Conservation (phyloP, 805 yeast genomes). For the Myxozyma nipponensis region DNA sequence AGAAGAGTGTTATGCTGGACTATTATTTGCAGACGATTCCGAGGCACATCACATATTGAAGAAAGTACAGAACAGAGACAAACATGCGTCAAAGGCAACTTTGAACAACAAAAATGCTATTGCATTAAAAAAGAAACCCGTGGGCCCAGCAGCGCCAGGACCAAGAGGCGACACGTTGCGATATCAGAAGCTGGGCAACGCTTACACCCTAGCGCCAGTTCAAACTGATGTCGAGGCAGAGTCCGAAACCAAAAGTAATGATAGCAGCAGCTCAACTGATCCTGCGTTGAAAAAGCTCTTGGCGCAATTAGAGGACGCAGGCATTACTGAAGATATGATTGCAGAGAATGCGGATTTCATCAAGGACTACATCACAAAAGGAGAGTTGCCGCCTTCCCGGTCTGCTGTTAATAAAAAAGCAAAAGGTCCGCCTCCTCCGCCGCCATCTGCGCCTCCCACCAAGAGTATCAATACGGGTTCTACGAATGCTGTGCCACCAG, state of each 20-base stretch:
- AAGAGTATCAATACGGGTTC: constrained; percentile 7
- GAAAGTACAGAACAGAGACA: constrained; percentile 67
- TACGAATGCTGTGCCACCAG: constrained; percentile 32
- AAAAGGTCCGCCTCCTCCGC: constrained; percentile 28
- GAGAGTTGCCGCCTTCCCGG: constrained; percentile 63
- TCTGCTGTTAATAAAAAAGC: constrained; percentile 37
- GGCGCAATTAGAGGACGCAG: constrained; percentile 66
- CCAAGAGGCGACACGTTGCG: constrained; percentile 50
- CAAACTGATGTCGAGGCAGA: constrained; percentile 8
- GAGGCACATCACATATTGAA: constrained; percentile 87
- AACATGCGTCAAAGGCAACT: constrained; percentile 84
- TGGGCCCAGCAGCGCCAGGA: constrained; percentile 44
- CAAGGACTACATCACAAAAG: constrained; percentile 68
- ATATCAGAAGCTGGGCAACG: constrained; percentile 24
- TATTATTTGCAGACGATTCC: constrained; percentile 79
- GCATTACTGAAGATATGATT: constrained; percentile 83
- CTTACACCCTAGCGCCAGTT: constrained; percentile 39
- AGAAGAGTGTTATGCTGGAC: constrained; percentile 83
- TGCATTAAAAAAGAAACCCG: constrained; percentile 58
- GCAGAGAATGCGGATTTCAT: constrained; percentile 81
- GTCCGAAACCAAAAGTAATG: constrained; percentile 18
- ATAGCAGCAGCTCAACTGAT: constrained; percentile 34
- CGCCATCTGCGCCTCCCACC: constrained; percentile 22
- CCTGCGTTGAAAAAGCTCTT: constrained; percentile 69
- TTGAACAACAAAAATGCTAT: constrained; percentile 82